Evolutionary conservation across 2,329 filamentous ascomycete species (phyloP).

Genomic region (Dactylonectria macrodidyma): DNA sequence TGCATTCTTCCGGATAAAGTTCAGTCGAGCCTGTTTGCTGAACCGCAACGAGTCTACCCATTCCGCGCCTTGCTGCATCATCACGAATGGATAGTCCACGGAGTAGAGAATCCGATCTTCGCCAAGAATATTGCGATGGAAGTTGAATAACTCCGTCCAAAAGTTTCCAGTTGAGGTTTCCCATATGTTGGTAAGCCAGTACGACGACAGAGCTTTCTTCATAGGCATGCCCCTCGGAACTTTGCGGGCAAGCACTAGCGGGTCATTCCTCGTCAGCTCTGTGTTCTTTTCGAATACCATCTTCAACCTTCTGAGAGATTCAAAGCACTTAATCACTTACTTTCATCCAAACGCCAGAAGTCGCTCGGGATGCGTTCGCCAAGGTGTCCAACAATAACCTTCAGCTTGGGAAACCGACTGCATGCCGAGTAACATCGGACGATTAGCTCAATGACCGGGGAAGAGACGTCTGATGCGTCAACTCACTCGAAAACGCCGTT

Average conservation of each 20-base stretch:
- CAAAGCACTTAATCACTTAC: not conserved
- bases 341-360: not conserved
- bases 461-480: no score
- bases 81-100: not conserved
- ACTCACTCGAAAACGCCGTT: not conserved
- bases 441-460: not conserved
- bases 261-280: no score
- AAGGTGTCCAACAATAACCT: not conserved
- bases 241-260: not conserved
- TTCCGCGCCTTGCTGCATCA: not conserved
- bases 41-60: not conserved
- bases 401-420: not conserved
- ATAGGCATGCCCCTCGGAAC: not conserved
- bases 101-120: not conserved
- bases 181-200: not conserved
- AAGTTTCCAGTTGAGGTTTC: not conserved
- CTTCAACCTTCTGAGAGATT: not conserved
- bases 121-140: not conserved
- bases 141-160: not conserved
- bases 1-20: not conserved
- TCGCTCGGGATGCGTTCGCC: not conserved
- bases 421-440: no score
- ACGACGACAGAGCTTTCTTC: not conserved
- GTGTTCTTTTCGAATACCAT: no score
- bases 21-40: not conserved